Conservation (phyloP, 768 basidiomycete species). For the Rhodotorula kratochvilovae region DNA sequence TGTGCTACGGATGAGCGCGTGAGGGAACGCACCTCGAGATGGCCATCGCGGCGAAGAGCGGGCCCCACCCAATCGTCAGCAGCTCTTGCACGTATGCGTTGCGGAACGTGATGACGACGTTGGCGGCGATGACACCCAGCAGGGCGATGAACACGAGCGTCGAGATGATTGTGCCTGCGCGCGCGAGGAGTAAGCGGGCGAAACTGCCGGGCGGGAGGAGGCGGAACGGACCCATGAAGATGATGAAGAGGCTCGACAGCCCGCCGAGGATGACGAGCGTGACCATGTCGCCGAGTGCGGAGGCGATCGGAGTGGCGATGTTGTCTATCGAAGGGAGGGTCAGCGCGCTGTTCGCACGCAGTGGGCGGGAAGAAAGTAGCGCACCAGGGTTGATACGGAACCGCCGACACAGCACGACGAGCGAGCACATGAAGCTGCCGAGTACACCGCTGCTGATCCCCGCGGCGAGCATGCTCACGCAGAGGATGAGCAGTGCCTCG, state of each 20-base stretch:
- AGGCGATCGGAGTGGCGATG: slow-evolving; percentile 88
- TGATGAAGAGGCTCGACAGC: slow-evolving; percentile 39
- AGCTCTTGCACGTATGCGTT: slow-evolving; percentile 69
- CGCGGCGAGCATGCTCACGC: slow-evolving; percentile 59
- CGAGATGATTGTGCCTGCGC: slow-evolving; percentile 48
- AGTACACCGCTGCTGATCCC: slow-evolving; percentile 63
- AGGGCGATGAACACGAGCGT: slow-evolving; percentile 57
- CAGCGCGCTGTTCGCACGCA: not conserved
- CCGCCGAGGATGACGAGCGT: slow-evolving; percentile 77
- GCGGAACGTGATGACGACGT: slow-evolving; percentile 58
- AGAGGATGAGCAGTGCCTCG: slow-evolving; percentile 50
- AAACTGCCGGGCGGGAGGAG: not conserved
- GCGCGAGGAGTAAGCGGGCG: not conserved
- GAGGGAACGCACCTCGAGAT: slow-evolving; percentile 46
- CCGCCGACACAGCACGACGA: slow-evolving; percentile 72
- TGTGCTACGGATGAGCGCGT: not conserved
- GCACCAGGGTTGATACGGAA: slow-evolving; percentile 77
- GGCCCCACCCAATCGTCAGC: slow-evolving; percentile 79
- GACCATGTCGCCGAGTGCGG: slow-evolving; percentile 86
- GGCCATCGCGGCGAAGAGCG: slow-evolving; percentile 82
- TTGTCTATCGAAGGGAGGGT: slow-evolving; percentile 60
- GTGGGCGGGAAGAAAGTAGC: slow-evolving; percentile 13
- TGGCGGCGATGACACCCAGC: slow-evolving; percentile 55
- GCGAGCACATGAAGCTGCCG: slow-evolving; percentile 84
- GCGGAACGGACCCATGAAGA: slow-evolving; percentile 35